These are phyloP conservation scores for Aspergillus bertholletiae DNA, from an alignment of 495 filamentous ascomycete genomes.

Conservation along the genomic window DNA sequence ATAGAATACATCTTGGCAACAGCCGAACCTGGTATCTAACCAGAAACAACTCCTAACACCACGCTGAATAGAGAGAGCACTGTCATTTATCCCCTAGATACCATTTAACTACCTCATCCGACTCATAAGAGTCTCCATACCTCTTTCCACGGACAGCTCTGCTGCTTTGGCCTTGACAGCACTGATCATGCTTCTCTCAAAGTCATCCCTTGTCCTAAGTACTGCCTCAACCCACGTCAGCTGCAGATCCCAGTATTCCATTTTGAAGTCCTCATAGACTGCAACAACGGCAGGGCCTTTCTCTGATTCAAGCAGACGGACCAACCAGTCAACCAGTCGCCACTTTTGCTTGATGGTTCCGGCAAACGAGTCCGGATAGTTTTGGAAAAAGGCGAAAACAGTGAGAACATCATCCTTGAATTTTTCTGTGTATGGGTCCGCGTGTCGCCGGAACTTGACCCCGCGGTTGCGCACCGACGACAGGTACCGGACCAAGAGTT, in stretches of 20 bases:
- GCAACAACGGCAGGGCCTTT: constrained; percentile 66
- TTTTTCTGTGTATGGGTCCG: constrained; percentile 81
- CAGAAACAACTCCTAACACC: constrained; percentile 16
- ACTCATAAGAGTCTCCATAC: constrained; percentile 84
- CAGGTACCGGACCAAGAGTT: constrained; percentile 85
- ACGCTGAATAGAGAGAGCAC: constrained; percentile 11
- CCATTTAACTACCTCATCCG: constrained; percentile 64
- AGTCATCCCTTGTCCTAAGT: constrained; percentile 82
- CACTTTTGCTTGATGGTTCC: constrained; percentile 80
- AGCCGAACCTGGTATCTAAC: not conserved
- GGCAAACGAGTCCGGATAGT: constrained; percentile 62
- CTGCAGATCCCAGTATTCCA: constrained; percentile 89
- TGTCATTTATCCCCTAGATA: not conserved
- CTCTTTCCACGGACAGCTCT: constrained; percentile 73
- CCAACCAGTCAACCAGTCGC: constrained; percentile 80
- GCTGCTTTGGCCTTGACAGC: constrained; percentile 81
- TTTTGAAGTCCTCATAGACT: constrained; percentile 80
- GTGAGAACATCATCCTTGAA: constrained; percentile 85
- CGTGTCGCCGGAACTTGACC: constrained; percentile 75
- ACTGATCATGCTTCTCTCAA: constrained; percentile 85
- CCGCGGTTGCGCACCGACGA: constrained; percentile 80
- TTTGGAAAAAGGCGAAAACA: constrained; percentile 69
- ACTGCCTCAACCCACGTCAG: constrained; percentile 96
- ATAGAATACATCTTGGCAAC: not conserved
- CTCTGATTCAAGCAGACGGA: constrained; percentile 68